Base-by-base conservation (phyloP, 441 rosid genomes). In the Croton laevigatus region DNA sequence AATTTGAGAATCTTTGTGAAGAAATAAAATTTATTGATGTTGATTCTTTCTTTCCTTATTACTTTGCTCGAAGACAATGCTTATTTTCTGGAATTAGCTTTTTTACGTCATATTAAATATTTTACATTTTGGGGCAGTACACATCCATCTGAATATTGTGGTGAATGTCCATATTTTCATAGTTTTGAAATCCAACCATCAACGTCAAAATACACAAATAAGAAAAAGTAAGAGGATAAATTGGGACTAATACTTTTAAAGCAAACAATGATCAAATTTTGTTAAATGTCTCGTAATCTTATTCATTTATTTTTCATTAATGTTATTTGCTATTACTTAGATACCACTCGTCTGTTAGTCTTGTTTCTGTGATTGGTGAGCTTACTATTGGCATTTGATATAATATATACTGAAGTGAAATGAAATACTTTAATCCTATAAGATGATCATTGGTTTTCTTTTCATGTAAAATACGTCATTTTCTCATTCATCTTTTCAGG, bases 401-500 rank as follows among this genome's bases (percentile, higher is more conserved):
- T 58, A 2, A 51, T 19, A 42, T 66, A 9, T 58, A 53, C 62
- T 67, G 14, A 16, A 22, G n/a, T 44, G 19, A 45, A 20, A 54
- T 75, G 10, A 46, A 49, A 53, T 59, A 8, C 20, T 19, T 13
- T 14, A 52, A 22, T 59, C 55, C 34, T 19, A 38, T 3, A 55
- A 0, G 69, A 40, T 76, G 58, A 67, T 64, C 65, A 74, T 23
- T 20, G 22, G 6, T 49, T 62, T 69, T 67, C 17, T 68, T 48
- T 42, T n/a, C 13, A 4, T 49, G 60, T 32, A 7, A n/a, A 45
- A 38, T 20, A 36, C 12, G 8, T 13, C 23, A 51, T 19, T 32
- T 38, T 12, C 0, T 37, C 17, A 5, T 45, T 69, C 53, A 51
- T 48, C 5, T 71, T 46, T 57, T 34, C 84, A 94, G 98, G 91